Evolutionary conservation across 176 grass and related monocot genomes (phyloP).

Genomic region (Eremochloa ophiuroides): DNA sequence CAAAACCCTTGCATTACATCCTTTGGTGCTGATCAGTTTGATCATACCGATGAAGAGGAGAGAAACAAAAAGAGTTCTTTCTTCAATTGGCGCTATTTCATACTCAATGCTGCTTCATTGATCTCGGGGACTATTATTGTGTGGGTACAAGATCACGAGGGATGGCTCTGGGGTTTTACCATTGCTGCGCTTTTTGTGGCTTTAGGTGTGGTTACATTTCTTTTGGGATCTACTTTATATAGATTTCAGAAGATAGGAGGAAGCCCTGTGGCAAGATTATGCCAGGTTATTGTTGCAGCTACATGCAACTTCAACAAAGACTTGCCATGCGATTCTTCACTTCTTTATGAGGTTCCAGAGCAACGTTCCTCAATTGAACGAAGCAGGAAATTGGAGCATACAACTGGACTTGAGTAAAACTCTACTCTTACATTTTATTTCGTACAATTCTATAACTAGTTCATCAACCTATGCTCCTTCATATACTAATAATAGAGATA

Average conservation of each 20-base stretch:
- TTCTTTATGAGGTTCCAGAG: conserved; percentile 63
- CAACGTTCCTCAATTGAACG: conserved; percentile 53
- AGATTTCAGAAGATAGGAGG: conserved; percentile 80
- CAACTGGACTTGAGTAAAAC: conserved; percentile 41
- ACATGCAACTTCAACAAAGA: conserved; percentile 46
- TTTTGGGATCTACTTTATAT: conserved; percentile 57
- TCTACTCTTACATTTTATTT: neutral
- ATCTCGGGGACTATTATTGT: conserved; percentile 63
- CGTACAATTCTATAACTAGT: neutral
- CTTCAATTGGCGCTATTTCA: conserved; percentile 77
- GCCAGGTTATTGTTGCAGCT: conserved; percentile 59
- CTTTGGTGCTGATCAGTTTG: conserved; percentile 87
- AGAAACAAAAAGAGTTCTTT: conserved; percentile 66
- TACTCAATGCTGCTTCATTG: conserved; percentile 55
- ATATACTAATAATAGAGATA: too few relatives aligned
- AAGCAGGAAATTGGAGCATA: conserved; percentile 43
- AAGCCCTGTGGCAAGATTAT: conserved; percentile 69
- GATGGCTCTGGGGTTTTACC: conserved; percentile 67
- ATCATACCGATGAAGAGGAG: conserved; percentile 66
- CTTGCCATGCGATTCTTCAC: conserved; percentile 52
- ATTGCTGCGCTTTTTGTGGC: conserved; percentile 57
- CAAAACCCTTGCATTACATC: conserved; percentile 70
- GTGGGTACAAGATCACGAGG: conserved; percentile 73
- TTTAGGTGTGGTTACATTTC: conserved; percentile 52
- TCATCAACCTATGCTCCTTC: too few relatives aligned